Evolutionary conservation across 129 eudicot genomes (phyloP).

Genomic region (Mikania micrantha): DNA sequence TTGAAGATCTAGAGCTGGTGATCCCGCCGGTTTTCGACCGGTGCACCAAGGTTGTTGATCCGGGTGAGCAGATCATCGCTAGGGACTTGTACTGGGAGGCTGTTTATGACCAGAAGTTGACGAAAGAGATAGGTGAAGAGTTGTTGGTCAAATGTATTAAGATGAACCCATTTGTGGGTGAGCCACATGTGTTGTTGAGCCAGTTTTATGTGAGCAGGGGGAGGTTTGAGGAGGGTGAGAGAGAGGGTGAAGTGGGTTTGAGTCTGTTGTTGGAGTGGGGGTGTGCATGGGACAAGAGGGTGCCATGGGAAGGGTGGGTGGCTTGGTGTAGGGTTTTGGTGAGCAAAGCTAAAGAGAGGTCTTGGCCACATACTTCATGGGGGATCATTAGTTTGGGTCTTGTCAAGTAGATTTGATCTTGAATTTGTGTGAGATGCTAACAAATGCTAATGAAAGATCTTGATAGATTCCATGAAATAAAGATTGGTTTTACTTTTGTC

Average conservation of each 20-base stretch:
- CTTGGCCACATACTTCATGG: slow-evolving; percentile 81
- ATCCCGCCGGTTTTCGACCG: slow-evolving; percentile 62
- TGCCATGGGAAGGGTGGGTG: slow-evolving; percentile 95
- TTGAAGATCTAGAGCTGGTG: slow-evolving; percentile 61
- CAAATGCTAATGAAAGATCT: not conserved
- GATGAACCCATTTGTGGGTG: slow-evolving; percentile 88
- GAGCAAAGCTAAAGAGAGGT: slow-evolving; percentile 66
- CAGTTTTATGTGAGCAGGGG: slow-evolving; percentile 63
- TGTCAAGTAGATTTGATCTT: slow-evolving; percentile 24
- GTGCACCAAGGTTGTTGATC: slow-evolving; percentile 58
- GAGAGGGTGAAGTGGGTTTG: slow-evolving; percentile 55
- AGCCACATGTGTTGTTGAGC: slow-evolving; percentile 68
- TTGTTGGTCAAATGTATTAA: slow-evolving; percentile 42
- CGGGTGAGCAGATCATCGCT: slow-evolving; percentile 54
- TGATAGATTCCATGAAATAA: not conserved
- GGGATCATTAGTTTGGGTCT: slow-evolving; percentile 86
- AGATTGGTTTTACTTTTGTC: not conserved
- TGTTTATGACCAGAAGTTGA: slow-evolving; percentile 29
- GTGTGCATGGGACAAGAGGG: slow-evolving; percentile 95
- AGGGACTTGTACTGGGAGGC: slow-evolving; percentile 84
- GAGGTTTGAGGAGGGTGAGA: slow-evolving; percentile 72
- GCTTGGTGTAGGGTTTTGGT: slow-evolving; percentile 85
- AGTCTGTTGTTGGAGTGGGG: slow-evolving; percentile 78
- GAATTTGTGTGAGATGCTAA: not conserved
- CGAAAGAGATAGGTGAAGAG: slow-evolving; percentile 51